Percentiles rank a stretch among this genome's conserved stretches.
Evolutionary conservation across 148 eudicot species (phyloP).

Genomic region (Beta vulgaris): DNA sequence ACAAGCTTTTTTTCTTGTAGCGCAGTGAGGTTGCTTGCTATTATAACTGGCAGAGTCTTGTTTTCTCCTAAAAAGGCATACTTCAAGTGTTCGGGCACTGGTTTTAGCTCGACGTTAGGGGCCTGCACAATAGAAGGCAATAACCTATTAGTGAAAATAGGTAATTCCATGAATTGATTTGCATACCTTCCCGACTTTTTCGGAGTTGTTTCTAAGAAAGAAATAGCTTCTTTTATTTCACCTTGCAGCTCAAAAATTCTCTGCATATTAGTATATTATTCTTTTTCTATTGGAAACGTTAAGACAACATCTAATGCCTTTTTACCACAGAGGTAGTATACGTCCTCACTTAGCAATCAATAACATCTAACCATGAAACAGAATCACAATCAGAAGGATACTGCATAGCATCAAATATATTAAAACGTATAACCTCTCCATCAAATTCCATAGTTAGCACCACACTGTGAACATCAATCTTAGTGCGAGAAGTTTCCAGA

Average conservation of each 20-base stretch:
- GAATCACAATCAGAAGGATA: neutral
- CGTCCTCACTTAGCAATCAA: neutral
- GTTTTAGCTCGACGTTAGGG: no score
- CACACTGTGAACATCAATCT: conserved; percentile 24
- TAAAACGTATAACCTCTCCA: neutral
- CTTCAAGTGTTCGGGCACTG: no score
- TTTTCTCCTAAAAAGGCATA: no score
- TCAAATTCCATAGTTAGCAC: neutral
- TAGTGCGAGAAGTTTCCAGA: conserved; percentile 4
- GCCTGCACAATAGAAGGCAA: no score
- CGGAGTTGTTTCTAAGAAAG: no score
- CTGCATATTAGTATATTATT: neutral
- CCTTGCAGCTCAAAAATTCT: neutral
- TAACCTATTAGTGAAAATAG: no score
- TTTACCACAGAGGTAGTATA: neutral
- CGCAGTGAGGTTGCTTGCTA: no score
- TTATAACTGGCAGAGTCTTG: no score
- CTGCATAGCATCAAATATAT: neutral
- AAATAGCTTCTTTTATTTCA: neutral
- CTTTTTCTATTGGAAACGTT: neutral
- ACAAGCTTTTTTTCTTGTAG: no score
- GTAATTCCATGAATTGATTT: no score
- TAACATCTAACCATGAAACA: neutral
- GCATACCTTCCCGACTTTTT: no score
- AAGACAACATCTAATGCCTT: no score